A percentile compares a stretch with the other conserved stretches of the same genome.
phyloP scores from a whole-genome alignment of 345 rosid genomes.

The Erucastrum elatum region DNA sequence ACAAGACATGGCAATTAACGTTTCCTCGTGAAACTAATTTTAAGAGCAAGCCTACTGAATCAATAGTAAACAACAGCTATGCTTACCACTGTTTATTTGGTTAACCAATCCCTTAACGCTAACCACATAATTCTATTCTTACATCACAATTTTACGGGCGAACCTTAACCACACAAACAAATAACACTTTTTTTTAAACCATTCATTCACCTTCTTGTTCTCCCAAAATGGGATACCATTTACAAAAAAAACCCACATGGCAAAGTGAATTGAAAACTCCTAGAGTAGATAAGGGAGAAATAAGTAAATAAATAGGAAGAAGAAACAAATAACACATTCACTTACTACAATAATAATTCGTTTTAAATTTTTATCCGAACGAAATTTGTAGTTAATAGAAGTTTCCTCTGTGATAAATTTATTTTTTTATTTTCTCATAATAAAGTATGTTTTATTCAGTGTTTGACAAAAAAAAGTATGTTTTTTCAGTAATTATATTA shows the following conservation, averaged over 20 bases:
- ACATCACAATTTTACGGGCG: not conserved
- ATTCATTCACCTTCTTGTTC: no score
- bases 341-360: not conserved
- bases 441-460: not conserved
- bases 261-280: no score
- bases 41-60: not conserved
- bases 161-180: not conserved
- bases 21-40: not conserved
- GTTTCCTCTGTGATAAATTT: not conserved
- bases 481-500: not conserved
- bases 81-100: not conserved
- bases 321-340: not conserved
- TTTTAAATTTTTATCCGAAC: not conserved
- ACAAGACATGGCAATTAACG: not conserved
- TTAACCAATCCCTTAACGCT: conserved; percentile 8
- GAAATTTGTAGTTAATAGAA: not conserved
- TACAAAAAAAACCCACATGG: no score
- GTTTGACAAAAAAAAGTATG: not conserved
- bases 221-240: no score
- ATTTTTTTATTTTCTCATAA: not conserved
- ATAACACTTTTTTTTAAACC: not conserved
- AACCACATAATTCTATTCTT: conserved; percentile 1
- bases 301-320: no score
- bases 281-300: no score
- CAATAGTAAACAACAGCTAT: not conserved